Conservation (phyloP, 176 grass and related monocot species). For the Musa troglodytarum region DNA sequence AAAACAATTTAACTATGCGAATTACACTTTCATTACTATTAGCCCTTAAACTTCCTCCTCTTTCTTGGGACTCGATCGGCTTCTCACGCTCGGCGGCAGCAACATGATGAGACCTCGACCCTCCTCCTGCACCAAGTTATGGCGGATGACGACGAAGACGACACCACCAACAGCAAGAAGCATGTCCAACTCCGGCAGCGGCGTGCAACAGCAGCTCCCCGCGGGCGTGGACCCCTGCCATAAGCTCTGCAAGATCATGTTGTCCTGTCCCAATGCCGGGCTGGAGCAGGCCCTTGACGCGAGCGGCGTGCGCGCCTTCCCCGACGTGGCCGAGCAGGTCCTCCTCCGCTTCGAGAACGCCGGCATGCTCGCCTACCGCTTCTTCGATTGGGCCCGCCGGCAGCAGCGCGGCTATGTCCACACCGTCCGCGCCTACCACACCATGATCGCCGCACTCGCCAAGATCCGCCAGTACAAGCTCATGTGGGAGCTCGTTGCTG, state of each 20-base stretch:
- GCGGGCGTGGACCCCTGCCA: constrained; percentile 23
- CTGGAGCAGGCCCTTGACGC: constrained; percentile 69
- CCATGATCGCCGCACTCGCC: constrained; percentile 58
- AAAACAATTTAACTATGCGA: too few relatives aligned
- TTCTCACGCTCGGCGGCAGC: neutral
- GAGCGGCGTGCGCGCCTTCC: constrained; percentile 42
- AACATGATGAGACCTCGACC: neutral
- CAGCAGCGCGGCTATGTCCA: constrained; percentile 38
- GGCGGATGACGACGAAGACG: neutral
- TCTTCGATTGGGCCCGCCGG: constrained; percentile 75
- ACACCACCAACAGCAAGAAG: constrained; percentile 6
- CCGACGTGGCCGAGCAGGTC: constrained; percentile 47
- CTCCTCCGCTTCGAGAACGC: constrained; percentile 69
- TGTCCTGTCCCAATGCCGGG: constrained; percentile 35
- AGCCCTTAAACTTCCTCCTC: neutral
- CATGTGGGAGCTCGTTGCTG: constrained; percentile 75
- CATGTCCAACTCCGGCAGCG: constrained; percentile 44
- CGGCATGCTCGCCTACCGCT: constrained; percentile 78
- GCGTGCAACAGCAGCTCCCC: neutral
- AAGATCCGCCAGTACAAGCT: constrained; percentile 89
- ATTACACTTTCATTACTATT: too few relatives aligned
- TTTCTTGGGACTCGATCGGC: neutral
- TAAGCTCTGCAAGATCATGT: constrained; percentile 52
- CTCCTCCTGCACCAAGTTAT: neutral
- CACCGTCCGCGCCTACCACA: constrained; percentile 65